These are phyloP conservation scores for Ettlia oleoabundans DNA, from an alignment of 139 green algal species.

Conservation along the genomic window DNA sequence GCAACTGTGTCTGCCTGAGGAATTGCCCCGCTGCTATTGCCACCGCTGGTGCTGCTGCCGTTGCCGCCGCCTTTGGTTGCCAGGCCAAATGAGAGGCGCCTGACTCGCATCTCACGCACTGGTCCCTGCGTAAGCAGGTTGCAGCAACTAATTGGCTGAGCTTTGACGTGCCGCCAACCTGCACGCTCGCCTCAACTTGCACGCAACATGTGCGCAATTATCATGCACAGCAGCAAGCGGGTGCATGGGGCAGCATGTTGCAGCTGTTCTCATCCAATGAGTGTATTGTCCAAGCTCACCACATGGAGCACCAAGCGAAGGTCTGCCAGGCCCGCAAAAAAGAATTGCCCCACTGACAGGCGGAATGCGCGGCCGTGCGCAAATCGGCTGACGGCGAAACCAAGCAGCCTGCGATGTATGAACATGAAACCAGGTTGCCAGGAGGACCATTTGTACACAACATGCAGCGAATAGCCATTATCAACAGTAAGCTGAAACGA, in stretches of 20 bases:
- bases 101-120: conserved; percentile 10
- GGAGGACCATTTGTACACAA: too few relatives aligned
- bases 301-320: conserved; percentile 14
- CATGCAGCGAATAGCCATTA: too few relatives aligned
- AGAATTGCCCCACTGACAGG: conserved; percentile 16
- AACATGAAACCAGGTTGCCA: not conserved
- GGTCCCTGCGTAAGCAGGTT: conserved; percentile 4
- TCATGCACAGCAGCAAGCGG: not conserved
- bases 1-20: too few relatives aligned
- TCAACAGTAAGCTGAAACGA: not conserved
- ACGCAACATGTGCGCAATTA: too few relatives aligned
- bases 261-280: too few relatives aligned
- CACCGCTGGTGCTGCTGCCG: not conserved
- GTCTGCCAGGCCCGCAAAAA: conserved; percentile 19
- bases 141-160: not conserved
- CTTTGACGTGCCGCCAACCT: not conserved
- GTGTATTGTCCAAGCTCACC: too few relatives aligned
- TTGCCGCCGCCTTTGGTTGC: not conserved
- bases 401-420: conserved; percentile 7
- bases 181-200: not conserved
- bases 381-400: conserved; percentile 18
- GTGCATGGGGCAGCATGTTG: not conserved
- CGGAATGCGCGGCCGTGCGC: conserved; percentile 19
- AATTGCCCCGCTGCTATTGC: not conserved
- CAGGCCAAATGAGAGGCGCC: not conserved